phyloP scores from a whole-genome alignment of 352 stramenopile genomes.

The Blastocystis sp. region DNA sequence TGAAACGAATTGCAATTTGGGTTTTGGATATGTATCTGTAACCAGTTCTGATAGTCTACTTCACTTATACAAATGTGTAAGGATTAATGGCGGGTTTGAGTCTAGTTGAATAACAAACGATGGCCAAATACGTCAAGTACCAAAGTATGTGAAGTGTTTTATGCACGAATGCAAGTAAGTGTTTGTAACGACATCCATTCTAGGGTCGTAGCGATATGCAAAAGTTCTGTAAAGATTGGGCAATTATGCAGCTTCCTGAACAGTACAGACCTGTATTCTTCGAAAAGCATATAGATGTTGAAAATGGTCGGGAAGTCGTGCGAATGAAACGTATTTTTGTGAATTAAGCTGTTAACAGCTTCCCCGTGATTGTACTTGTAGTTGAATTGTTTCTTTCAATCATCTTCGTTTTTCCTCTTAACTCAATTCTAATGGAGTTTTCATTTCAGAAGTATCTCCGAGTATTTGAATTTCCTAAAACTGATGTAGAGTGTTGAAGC shows the following conservation, averaged over 20 bases:
- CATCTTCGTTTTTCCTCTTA: too few relatives aligned
- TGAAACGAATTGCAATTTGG: constrained; percentile 99
- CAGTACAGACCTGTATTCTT: constrained; percentile 57
- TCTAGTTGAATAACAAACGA: constrained; percentile 64
- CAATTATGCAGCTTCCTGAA: constrained; percentile 52
- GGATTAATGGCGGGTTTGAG: not conserved
- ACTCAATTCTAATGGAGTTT: too few relatives aligned
- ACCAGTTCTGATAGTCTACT: constrained; percentile 72
- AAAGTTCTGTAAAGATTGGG: constrained; percentile 44
- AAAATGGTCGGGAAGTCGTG: constrained; percentile 36
- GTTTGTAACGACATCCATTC: not conserved
- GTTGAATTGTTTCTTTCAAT: not conserved
- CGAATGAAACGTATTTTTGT: constrained; percentile 2
- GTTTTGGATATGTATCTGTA: constrained; percentile 99
- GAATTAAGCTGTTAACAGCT: not conserved
- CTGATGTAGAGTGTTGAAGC: not conserved
- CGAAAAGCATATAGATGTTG: not conserved
- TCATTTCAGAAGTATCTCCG: not conserved
- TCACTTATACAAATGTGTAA: constrained; percentile 64
- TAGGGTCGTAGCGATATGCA: constrained; percentile 26
- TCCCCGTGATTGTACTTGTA: not conserved
- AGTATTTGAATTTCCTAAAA: not conserved
- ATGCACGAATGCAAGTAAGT: constrained; percentile 81
- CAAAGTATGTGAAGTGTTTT: constrained; percentile 96
- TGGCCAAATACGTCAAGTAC: constrained; percentile 98